Evolutionary conservation across 257 asterid species (phyloP).

Genomic region (Solanum etuberosum): DNA sequence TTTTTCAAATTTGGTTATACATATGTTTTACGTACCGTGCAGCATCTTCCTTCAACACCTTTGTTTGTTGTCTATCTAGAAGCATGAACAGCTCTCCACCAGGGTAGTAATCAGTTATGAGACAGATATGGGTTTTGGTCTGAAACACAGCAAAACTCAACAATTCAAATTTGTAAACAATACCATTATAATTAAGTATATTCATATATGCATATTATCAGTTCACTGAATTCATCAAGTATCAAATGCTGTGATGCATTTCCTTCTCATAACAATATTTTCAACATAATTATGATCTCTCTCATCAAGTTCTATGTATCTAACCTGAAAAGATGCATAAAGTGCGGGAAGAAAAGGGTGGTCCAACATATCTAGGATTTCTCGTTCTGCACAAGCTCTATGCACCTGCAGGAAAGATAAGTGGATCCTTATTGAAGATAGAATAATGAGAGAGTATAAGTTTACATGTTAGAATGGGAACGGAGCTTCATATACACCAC

Average conservation of each 20-base stretch:
- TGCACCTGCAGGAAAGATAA: slow-evolving; percentile 55
- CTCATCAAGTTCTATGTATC: neutral
- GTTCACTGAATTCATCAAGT: neutral
- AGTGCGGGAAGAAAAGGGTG: slow-evolving; percentile 99
- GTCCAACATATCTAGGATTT: slow-evolving; percentile 90
- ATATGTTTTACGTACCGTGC: slow-evolving; percentile 36
- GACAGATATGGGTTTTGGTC: slow-evolving; percentile 89
- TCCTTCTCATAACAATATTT: neutral
- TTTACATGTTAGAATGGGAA: neutral
- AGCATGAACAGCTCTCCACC: slow-evolving; percentile 94
- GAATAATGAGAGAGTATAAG: neutral
- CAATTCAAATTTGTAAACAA: neutral
- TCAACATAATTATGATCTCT: neutral
- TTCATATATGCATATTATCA: neutral
- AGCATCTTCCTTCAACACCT: slow-evolving; percentile 87
- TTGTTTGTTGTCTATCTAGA: slow-evolving; percentile 70
- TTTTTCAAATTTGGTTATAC: neutral
- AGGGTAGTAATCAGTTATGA: slow-evolving; percentile 83
- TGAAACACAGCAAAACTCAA: slow-evolving; percentile 20
- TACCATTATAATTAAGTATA: neutral
- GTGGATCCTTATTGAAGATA: neutral
- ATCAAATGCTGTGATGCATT: neutral
- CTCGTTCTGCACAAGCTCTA: slow-evolving; percentile 99
- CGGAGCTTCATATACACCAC: neutral
- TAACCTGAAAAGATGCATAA: slow-evolving; percentile 97